These are phyloP conservation scores for Ostreobium quekettii DNA, from an alignment of 139 green algal genomes.

Conservation along the genomic window DNA sequence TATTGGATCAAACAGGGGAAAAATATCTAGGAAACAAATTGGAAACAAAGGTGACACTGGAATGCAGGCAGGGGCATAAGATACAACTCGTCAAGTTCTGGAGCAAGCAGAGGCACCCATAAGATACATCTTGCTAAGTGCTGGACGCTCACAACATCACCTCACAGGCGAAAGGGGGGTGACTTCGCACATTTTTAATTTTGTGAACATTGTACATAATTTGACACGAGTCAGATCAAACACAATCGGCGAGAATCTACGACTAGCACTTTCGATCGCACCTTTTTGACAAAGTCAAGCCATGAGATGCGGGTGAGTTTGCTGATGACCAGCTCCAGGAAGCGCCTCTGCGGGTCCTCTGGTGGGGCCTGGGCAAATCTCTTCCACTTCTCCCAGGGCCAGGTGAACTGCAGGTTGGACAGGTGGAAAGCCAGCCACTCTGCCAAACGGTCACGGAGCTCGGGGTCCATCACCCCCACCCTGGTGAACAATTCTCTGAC, in stretches of 20 bases:
- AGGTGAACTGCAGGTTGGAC: constrained; percentile 77
- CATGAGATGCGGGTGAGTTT: constrained; percentile 62
- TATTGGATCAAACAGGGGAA: too few relatives aligned
- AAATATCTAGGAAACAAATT: too few relatives aligned
- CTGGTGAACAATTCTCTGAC: constrained; percentile 56
- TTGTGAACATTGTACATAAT: too few relatives aligned
- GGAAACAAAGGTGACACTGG: not conserved
- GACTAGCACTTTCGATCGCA: too few relatives aligned
- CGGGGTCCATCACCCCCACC: constrained; percentile 52
- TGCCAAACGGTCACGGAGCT: constrained; percentile 54
- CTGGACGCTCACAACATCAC: too few relatives aligned
- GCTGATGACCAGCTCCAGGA: constrained; percentile 48
- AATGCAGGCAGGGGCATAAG: not conserved
- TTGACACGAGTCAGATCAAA: too few relatives aligned
- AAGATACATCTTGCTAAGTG: too few relatives aligned
- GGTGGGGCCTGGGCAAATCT: constrained; percentile 51
- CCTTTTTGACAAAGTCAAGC: constrained; percentile 25
- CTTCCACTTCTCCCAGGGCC: constrained; percentile 80
- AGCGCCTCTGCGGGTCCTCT: constrained; percentile 57
- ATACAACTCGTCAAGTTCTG: not conserved
- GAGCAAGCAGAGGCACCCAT: too few relatives aligned
- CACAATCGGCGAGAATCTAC: too few relatives aligned
- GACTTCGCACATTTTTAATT: too few relatives aligned
- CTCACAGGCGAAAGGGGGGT: too few relatives aligned
- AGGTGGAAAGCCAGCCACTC: constrained; percentile 87